Evolutionary conservation across 2,329 filamentous ascomycete genomes (phyloP).

Genomic region (Talaromyces albobiverticillius): DNA sequence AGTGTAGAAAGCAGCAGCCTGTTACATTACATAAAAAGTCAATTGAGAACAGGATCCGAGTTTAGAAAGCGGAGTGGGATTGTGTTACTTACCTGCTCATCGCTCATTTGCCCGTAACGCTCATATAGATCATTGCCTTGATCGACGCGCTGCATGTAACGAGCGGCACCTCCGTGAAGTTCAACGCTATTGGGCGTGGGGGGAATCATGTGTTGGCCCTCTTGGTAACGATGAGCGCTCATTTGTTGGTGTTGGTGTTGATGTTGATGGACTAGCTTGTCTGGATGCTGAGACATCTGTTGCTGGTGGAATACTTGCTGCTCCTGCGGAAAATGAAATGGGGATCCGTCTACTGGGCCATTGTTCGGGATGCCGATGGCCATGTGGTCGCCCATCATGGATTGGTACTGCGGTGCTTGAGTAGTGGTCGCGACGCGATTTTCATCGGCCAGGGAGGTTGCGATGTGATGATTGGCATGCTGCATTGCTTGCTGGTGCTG

Average conservation of each 20-base stretch:
- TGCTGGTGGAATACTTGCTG: constrained; percentile 27
- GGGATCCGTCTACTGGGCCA: constrained; percentile 22
- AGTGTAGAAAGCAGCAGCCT: constrained; percentile 47
- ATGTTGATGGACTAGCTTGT: constrained; percentile 21
- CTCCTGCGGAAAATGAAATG: constrained; percentile 29
- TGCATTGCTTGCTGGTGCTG: constrained; percentile 32
- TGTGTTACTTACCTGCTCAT: constrained; percentile 44
- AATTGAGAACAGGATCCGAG: neutral
- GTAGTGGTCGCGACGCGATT: constrained; percentile 24
- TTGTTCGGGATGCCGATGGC: constrained; percentile 28
- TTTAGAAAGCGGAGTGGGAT: neutral
- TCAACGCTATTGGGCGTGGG: constrained; percentile 51
- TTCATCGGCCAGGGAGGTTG: constrained; percentile 29
- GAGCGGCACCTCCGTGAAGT: constrained; percentile 42
- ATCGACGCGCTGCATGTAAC: constrained; percentile 40
- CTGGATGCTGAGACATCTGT: constrained; percentile 25
- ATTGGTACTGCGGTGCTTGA: constrained; percentile 26
- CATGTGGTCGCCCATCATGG: constrained; percentile 33
- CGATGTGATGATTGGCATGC: constrained; percentile 30
- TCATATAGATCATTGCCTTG: constrained; percentile 41
- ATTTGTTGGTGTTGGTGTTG: constrained; percentile 26
- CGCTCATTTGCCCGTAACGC: constrained; percentile 40
- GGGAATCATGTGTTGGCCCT: constrained; percentile 38
- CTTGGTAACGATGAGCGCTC: constrained; percentile 27
- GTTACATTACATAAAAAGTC: constrained; percentile 19